phyloP scores from a whole-genome alignment of 2,329 filamentous ascomycete species.

The Epichloe scottii region DNA sequence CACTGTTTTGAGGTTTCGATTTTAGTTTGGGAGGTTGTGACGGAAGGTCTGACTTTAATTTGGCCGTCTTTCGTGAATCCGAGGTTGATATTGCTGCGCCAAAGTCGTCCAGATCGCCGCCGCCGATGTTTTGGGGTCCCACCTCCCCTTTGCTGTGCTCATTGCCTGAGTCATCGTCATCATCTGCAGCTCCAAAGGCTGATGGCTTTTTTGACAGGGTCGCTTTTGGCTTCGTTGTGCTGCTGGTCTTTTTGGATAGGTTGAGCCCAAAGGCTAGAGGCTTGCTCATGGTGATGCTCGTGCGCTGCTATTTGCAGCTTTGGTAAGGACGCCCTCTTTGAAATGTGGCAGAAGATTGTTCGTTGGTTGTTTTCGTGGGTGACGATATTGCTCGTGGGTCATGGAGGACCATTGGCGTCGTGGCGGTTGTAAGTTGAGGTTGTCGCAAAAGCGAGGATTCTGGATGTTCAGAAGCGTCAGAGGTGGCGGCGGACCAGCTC shows the following conservation, averaged over 20 bases:
- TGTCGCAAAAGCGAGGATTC: not conserved
- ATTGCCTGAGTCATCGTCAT: conserved; percentile 42
- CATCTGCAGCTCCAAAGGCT: conserved; percentile 45
- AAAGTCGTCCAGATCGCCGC: conserved; percentile 47
- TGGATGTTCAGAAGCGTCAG: too few relatives aligned
- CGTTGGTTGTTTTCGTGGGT: not conserved
- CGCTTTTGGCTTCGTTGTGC: conserved; percentile 34
- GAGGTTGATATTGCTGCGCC: conserved; percentile 12
- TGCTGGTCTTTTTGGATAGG: conserved; percentile 42
- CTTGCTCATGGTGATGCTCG: conserved; percentile 30
- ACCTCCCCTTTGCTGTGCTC: conserved; percentile 25
- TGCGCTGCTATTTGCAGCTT: not conserved
- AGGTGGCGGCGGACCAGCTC: not conserved
- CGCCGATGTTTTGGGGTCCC: conserved; percentile 48
- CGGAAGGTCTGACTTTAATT: conserved; percentile 20
- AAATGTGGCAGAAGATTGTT: not conserved
- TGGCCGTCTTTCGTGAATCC: conserved; percentile 21
- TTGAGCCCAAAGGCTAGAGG: conserved; percentile 47
- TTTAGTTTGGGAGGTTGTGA: conserved; percentile 31
- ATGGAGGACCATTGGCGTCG: not conserved
- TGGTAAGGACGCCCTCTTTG: not conserved
- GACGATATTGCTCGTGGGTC: not conserved
- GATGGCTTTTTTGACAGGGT: conserved; percentile 33
- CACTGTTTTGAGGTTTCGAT: conserved; percentile 27
- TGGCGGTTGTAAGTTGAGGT: not conserved